Conservation (phyloP, 805 yeast species). For the Yarrowia keelungensis region DNA sequence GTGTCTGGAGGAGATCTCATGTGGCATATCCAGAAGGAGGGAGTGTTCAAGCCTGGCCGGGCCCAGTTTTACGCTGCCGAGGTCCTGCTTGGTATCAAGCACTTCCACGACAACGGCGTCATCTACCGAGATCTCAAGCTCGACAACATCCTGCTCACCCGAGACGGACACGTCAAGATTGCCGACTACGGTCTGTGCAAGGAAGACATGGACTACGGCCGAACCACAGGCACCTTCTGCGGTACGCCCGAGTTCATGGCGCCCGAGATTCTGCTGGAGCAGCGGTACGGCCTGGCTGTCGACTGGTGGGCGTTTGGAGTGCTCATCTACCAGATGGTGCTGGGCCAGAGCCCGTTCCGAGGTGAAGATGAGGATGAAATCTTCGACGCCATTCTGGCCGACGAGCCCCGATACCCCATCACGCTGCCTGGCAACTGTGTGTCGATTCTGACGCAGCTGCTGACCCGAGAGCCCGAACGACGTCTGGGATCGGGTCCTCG, state of each 20-base stretch:
- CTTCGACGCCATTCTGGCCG: constrained; percentile 93
- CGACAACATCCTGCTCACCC: constrained; percentile 88
- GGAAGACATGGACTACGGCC: constrained; percentile 85
- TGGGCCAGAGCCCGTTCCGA: constrained; percentile 95
- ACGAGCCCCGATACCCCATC: constrained; percentile 95
- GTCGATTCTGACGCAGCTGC: constrained; percentile 85
- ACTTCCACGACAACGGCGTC: constrained; percentile 94
- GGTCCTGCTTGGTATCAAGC: constrained; percentile 86
- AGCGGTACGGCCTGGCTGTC: constrained; percentile 89
- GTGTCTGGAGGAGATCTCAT: constrained; percentile 97
- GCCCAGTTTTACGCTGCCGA: constrained; percentile 99
- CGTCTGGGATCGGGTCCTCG: constrained; percentile 87
- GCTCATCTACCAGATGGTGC: constrained; percentile 90
- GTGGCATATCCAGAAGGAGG: constrained; percentile 97
- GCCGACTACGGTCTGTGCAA: constrained; percentile 98
- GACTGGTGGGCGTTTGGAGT: constrained; percentile 99
- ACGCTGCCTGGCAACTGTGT: constrained; percentile 98
- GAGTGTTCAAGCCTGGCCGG: constrained; percentile 79
- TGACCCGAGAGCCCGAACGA: constrained; percentile 84
- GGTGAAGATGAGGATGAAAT: constrained; percentile 98
- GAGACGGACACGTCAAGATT: constrained; percentile 92
- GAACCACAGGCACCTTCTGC: constrained; percentile 92
- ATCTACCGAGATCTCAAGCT: constrained; percentile 95
- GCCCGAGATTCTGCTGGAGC: constrained; percentile 94
- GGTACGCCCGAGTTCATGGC: constrained; percentile 99